phyloP scores from a whole-genome alignment of 2,329 filamentous ascomycete genomes.

The Diaporthe citri region DNA sequence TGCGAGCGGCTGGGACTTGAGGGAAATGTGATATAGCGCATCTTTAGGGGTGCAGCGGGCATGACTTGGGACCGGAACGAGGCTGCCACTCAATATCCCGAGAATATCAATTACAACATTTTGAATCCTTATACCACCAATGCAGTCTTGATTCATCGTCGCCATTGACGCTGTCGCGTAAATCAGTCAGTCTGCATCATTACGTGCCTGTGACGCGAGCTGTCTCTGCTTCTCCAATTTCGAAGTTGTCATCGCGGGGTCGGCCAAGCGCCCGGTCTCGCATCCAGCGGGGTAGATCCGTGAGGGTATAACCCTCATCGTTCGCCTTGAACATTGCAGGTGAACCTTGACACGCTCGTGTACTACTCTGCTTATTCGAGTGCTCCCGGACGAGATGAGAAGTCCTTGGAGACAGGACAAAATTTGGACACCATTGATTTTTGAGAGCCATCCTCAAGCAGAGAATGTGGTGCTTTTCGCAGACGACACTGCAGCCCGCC shows the following conservation, averaged over 20 bases:
- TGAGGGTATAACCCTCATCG: constrained; percentile 9
- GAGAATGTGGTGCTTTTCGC: neutral
- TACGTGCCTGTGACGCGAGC: constrained; percentile 24
- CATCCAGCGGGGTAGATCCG: constrained; percentile 13
- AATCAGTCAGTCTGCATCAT: neutral
- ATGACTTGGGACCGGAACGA: neutral
- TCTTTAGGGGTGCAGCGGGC: neutral
- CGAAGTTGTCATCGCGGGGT: constrained; percentile 39
- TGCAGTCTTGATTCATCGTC: neutral
- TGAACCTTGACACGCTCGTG: too few relatives aligned
- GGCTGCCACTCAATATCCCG: neutral
- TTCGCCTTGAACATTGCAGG: rapidly evolving
- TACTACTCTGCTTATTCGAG: neutral
- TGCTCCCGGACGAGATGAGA: neutral
- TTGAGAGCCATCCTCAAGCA: neutral
- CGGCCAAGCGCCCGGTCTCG: constrained; percentile 26
- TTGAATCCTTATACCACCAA: neutral
- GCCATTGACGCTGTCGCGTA: neutral
- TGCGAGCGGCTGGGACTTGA: neutral
- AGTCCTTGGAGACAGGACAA: too few relatives aligned
- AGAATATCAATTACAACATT: neutral
- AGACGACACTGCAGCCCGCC: too few relatives aligned
- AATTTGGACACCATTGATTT: neutral
- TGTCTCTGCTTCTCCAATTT: neutral
- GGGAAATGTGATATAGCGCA: neutral